Base-by-base conservation (phyloP, 2,329 filamentous ascomycete genomes). In the Colletotrichum godetiae region DNA sequence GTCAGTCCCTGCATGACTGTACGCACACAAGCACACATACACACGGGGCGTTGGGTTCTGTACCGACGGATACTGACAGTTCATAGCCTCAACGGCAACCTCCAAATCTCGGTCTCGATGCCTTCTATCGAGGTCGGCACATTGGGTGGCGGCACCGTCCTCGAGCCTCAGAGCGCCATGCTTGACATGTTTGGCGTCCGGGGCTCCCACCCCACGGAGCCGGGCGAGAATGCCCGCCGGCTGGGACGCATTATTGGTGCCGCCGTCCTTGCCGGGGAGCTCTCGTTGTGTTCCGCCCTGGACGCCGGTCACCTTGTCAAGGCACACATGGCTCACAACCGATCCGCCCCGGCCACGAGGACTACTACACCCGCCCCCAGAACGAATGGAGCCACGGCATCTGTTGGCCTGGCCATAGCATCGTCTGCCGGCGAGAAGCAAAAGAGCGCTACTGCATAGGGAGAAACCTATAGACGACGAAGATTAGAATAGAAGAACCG, bases 101-200 rank as follows among this genome's bases (percentile, higher is more conserved):
- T 99, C 68, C 96, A 98, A 82, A 98, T 99, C 80, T 95, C 94
- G 42, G 97, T 99, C 52, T 98, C 95, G 27, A 98, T 99, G 97
- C 97, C 97, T 67, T 97, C 93, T 0, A 95, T 99, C 75, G 97
- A 99, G 86, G 97, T 98, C 61, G 97, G 97, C 80, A 99, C 97
- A 2, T 93, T 99, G 11, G 97, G 97, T 76, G 97, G 97, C 79
- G 97, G 97, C 77, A 99, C 97, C 8, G 96, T 99, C 77, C 92
- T 99, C 15, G 97, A 98, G 83, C 96, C 95, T 2, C 97, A 99
- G 85, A 92, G 92, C 72, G 95, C 96, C 75, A 98, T 98, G 95
- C 93, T 99, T 73, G 97, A 99, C 80, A 88, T 99, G 80, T 92
- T 99, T 55, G 97, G 97, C 76, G 95, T 99, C 27, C 92, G 95